Base-by-base conservation (phyloP, 1,284 basidiomycete genomes). In the Schizophyllum commune region DNA sequence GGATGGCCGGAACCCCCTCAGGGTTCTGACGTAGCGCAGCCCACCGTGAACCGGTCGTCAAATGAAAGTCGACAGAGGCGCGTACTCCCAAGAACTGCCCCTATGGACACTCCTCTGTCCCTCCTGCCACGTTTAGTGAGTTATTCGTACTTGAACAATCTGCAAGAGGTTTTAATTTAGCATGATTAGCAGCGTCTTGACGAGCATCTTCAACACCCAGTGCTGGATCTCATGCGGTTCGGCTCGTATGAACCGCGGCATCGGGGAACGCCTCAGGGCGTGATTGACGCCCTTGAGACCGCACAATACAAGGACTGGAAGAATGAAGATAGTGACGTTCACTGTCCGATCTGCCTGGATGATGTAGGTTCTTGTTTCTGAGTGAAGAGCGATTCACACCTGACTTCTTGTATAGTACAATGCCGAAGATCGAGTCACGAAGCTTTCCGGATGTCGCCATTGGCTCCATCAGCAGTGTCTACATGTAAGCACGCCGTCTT, bases 261-360 rank as follows among this genome's bases (percentile, higher is more conserved):
- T 0, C 82, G 77, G 27, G 79, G 80, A 20, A 87, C 86, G 0
- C 83, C 88, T 1, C 77, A 79, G 0, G 73, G 82, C n/a, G 75
- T 88, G 33, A 73, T 91, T 55, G 72, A 80, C 11, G 75, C 77
- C 0, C 72, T 91, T 60, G 83, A 87, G 27, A 83, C 76, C 20
- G 87, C 77, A 0, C 70, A 76, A 15, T 91, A 85, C 70, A 80
- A 80, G 63, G 87, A 89, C 34, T 91, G 87, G 86, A 79, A 77
- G 39, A 81, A 74, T 4, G 67, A 74, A 0, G 85, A 84, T 47
- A 84, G 83, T 59, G 89, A 91, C 65, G 76, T 79, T 59, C 79
- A 88, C 52, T 91, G 89, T 69, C 88, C 89, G 1, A 91, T 91
- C 57, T 91, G 89, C 68, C 72, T 91, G 64, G 89, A 91, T 64